Evolutionary conservation across 2,329 filamentous ascomycete genomes (phyloP).

Genomic region (Grosmannia serpens): DNA sequence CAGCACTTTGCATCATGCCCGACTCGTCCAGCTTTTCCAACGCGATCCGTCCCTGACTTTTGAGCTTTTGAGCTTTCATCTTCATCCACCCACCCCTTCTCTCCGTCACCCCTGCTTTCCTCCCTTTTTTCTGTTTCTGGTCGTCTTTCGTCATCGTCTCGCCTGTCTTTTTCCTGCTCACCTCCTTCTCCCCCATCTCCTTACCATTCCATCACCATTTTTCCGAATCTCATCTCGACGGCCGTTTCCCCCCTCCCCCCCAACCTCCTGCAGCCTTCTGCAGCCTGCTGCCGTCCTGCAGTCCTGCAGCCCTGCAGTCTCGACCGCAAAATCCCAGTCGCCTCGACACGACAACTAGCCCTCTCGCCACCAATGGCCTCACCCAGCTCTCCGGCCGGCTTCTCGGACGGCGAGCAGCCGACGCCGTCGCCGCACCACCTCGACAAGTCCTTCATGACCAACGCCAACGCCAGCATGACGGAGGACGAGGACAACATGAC

Average conservation of each 20-base stretch:
- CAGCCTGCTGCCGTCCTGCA: too few species aligned
- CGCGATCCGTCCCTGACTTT: too few species aligned
- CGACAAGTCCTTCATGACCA: slow-evolving; percentile 36
- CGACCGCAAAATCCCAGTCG: too few species aligned
- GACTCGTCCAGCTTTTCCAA: neutral
- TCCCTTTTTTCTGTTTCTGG: neutral
- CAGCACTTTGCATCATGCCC: neutral
- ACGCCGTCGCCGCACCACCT: slow-evolving; percentile 31
- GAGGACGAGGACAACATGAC: slow-evolving; percentile 32
- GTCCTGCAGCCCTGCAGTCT: too few species aligned
- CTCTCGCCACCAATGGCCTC: slow-evolving; percentile 19
- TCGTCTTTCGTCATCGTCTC: neutral
- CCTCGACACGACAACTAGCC: too few species aligned
- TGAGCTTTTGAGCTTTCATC: neutral
- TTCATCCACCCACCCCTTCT: neutral
- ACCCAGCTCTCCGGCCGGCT: slow-evolving; percentile 27
- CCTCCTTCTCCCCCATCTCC: neutral
- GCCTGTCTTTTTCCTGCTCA: neutral
- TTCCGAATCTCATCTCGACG: too few species aligned
- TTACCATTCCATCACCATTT: neutral
- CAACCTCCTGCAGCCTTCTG: neutral
- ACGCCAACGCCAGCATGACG: slow-evolving; percentile 30
- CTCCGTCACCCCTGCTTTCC: neutral
- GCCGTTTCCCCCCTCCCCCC: neutral
- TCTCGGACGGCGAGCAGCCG: slow-evolving; percentile 33